Percentiles rank a stretch among this genome's conserved stretches.
These are phyloP conservation scores for Coemansia nantahalensis DNA, from an alignment of 192 early-diverging fungal genomes.

Conservation along the genomic window DNA sequence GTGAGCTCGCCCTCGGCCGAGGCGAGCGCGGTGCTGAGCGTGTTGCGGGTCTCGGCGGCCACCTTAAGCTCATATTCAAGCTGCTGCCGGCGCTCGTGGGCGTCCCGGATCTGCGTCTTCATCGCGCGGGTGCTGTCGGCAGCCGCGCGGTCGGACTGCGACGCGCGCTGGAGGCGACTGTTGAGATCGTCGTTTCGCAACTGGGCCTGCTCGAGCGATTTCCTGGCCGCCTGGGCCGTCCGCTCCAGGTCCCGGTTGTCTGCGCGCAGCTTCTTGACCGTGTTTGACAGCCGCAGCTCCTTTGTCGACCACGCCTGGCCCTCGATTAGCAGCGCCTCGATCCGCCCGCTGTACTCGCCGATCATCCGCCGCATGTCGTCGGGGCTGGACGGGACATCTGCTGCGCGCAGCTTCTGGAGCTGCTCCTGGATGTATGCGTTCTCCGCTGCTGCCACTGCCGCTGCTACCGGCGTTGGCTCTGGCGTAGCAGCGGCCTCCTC, in stretches of 20 bases:
- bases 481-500: too few relatives aligned
- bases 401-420: constrained; percentile 28
- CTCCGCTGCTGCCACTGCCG: not conserved
- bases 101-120: constrained; percentile 11
- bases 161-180: constrained; percentile 19
- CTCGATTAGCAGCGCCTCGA: constrained; percentile 42
- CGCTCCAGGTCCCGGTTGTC: constrained; percentile 66
- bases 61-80: constrained; percentile 20
- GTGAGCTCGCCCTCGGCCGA: constrained; percentile 18
- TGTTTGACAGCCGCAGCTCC: constrained; percentile 67
- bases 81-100: constrained; percentile 26
- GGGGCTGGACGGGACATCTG: constrained; percentile 21
- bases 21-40: constrained; percentile 23
- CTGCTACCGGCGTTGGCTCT: not conserved
- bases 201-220: constrained; percentile 51
- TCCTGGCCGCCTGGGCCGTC: constrained; percentile 44
- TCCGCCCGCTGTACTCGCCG: constrained; percentile 37
- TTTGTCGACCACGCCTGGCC: constrained; percentile 77
- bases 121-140: constrained; percentile 20
- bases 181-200: constrained; percentile 52
- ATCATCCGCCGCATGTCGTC: constrained; percentile 39
- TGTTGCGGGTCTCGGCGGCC: constrained; percentile 20
- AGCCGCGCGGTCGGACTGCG: constrained; percentile 25
- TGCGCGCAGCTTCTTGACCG: constrained; percentile 69
- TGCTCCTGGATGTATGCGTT: constrained; percentile 40